Evolutionary conservation across 139 green algal species (phyloP).

Genomic region (Chlamydomonas schloesseri): DNA sequence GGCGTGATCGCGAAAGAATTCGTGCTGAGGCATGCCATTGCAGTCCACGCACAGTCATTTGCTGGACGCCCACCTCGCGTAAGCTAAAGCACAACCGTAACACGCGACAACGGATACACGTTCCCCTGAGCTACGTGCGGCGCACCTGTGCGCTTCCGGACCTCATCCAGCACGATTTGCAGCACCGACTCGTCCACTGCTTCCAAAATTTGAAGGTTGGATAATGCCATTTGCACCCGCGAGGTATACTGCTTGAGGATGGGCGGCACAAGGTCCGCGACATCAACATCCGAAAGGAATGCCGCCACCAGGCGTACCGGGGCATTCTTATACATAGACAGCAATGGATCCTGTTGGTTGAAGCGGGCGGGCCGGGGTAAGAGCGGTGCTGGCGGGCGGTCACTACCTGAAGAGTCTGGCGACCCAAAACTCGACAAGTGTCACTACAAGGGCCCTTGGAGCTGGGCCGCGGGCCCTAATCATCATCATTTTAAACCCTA

Average conservation of each 20-base stretch:
- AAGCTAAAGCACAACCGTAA: too few species aligned
- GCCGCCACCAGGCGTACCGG: slow-evolving; percentile 15
- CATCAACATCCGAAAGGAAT: slow-evolving; percentile 3
- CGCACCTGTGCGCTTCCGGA: slow-evolving; percentile 11
- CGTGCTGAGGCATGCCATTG: too few species aligned
- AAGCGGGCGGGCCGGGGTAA: too few species aligned
- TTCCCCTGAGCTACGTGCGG: too few species aligned
- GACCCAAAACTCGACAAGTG: background rate
- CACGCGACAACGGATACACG: too few species aligned
- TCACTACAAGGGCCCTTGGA: background rate
- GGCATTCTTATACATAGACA: background rate
- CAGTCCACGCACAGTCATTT: too few species aligned
- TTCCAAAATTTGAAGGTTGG: slow-evolving; percentile 32
- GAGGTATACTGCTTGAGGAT: slow-evolving; percentile 18
- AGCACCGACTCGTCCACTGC: background rate
- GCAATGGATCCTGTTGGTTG: too few species aligned
- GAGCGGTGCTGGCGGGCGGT: too few species aligned
- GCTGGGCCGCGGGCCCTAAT: background rate
- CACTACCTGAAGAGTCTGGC: too few species aligned
- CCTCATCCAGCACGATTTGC: background rate
- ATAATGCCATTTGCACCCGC: background rate
- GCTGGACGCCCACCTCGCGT: too few species aligned
- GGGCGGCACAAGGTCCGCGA: slow-evolving; percentile 7
- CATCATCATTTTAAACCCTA: too few species aligned
- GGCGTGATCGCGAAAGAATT: too few species aligned